A percentile compares a stretch with the other conserved stretches of the same genome.
Conservation (phyloP, 371 early-diverging fungal species). For the Lichtheimia hyalospora region DNA sequence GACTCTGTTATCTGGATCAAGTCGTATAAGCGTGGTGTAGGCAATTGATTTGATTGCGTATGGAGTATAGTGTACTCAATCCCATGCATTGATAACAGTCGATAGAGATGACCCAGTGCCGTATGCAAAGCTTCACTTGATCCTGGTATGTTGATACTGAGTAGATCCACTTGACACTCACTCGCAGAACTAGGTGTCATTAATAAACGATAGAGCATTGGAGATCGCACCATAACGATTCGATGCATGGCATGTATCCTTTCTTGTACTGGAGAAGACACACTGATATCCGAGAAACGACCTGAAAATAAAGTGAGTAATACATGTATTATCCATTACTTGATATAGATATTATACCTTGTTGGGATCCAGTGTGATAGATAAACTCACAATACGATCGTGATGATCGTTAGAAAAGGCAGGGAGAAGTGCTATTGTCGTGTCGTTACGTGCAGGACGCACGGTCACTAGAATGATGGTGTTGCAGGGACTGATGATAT, state of each 20-base stretch:
- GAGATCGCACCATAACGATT: slow-evolving; percentile 33
- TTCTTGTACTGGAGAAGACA: slow-evolving; percentile 30
- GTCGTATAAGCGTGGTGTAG: slow-evolving; percentile 36
- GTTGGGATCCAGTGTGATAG: slow-evolving; percentile 27
- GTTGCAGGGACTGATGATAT: too few species aligned
- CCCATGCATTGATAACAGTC: slow-evolving; percentile 30
- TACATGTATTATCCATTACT: neutral
- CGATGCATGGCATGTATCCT: slow-evolving; percentile 30
- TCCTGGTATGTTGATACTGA: slow-evolving; percentile 26
- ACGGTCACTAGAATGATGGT: too few species aligned
- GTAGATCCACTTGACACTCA: slow-evolving; percentile 14
- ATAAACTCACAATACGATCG: slow-evolving; percentile 21
- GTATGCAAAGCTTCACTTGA: slow-evolving; percentile 34
- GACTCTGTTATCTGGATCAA: slow-evolving; percentile 34
- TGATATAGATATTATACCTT: slow-evolving; percentile 9
- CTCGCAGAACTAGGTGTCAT: slow-evolving; percentile 2
- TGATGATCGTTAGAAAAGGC: neutral
- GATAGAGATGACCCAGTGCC: slow-evolving; percentile 31
- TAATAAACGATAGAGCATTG: slow-evolving; percentile 33
- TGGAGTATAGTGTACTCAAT: slow-evolving; percentile 20
- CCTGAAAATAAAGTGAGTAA: slow-evolving; percentile 11
- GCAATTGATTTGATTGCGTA: slow-evolving; percentile 12
- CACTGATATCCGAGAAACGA: slow-evolving; percentile 33
- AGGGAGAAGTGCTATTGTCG: neutral
- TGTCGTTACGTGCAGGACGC: neutral